Percentiles rank a stretch among this genome's conserved stretches.
Evolutionary conservation across 116 monocot species (phyloP).

Genomic region (Posidonia oceanica): DNA sequence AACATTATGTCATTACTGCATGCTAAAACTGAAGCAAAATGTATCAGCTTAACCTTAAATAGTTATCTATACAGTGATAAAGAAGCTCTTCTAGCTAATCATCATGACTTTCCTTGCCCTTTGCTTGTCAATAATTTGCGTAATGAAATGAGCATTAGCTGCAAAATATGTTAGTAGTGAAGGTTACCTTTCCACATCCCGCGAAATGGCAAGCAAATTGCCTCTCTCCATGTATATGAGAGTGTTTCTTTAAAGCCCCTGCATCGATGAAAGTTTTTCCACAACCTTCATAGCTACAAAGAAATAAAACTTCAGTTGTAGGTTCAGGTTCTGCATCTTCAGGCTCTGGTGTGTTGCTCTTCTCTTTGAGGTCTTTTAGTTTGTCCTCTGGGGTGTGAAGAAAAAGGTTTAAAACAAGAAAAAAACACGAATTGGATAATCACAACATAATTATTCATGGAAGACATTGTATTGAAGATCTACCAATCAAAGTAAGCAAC

Average conservation of each 20-base stretch:
- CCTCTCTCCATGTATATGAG: conserved; percentile 70
- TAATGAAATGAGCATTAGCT: neutral
- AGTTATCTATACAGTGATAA: too few species aligned
- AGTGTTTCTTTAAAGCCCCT: conserved; percentile 57
- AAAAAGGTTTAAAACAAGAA: neutral
- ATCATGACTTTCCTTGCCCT: neutral
- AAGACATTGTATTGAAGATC: too few species aligned
- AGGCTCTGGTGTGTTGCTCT: conserved; percentile 31
- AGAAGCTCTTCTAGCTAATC: too few species aligned
- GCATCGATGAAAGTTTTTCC: conserved; percentile 67
- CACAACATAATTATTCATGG: neutral
- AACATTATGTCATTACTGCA: too few species aligned
- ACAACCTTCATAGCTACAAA: conserved; percentile 81
- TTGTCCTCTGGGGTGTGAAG: conserved; percentile 45
- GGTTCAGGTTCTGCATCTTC: conserved; percentile 60
- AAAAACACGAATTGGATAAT: neutral
- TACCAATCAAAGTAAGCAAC: too few species aligned
- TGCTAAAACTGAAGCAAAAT: too few species aligned
- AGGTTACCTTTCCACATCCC: conserved; percentile 80
- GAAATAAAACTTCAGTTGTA: conserved; percentile 64
- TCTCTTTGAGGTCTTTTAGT: conserved; percentile 43
- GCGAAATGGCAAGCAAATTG: conserved; percentile 67
- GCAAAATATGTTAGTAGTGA: neutral
- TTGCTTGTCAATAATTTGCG: neutral
- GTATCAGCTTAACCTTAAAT: too few species aligned